Evolutionary conservation across 2,329 filamentous ascomycete species (phyloP).

Genomic region (Penicillium griseofulvum): DNA sequence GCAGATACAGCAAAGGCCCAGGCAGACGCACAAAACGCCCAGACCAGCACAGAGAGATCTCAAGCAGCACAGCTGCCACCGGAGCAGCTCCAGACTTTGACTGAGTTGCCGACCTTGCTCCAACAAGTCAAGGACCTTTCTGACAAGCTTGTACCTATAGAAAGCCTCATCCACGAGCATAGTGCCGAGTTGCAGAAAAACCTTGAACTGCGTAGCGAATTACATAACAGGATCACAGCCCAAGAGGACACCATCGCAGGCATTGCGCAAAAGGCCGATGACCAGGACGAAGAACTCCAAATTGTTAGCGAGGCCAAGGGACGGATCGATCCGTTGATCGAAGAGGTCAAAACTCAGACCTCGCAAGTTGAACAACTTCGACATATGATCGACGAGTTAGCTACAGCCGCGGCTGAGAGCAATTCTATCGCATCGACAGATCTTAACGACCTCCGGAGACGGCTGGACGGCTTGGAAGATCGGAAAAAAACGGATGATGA

Average conservation of each 20-base stretch:
- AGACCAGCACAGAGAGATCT: neutral
- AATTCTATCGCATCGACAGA: neutral
- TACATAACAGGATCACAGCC: neutral
- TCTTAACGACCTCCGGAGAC: neutral
- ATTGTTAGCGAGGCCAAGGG: constrained; percentile 1
- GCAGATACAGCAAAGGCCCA: neutral
- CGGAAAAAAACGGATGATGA: too few relatives aligned
- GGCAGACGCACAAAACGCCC: neutral
- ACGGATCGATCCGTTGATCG: constrained; percentile 6
- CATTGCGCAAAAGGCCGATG: neutral
- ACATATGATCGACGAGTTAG: neutral
- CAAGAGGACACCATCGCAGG: neutral
- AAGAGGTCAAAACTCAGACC: neutral
- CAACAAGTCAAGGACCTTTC: neutral
- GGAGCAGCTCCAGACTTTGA: neutral
- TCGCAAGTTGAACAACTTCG: neutral
- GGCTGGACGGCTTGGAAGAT: neutral
- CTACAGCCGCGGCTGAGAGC: neutral
- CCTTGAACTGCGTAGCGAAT: neutral
- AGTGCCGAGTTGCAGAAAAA: neutral
- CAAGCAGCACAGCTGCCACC: neutral
- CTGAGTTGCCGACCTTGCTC: neutral
- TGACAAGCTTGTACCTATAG: neutral
- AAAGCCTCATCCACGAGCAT: neutral
- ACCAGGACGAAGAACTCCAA: constrained; percentile 4